Conservation (phyloP, 345 rosid genomes). For the Acer saccharum region DNA sequence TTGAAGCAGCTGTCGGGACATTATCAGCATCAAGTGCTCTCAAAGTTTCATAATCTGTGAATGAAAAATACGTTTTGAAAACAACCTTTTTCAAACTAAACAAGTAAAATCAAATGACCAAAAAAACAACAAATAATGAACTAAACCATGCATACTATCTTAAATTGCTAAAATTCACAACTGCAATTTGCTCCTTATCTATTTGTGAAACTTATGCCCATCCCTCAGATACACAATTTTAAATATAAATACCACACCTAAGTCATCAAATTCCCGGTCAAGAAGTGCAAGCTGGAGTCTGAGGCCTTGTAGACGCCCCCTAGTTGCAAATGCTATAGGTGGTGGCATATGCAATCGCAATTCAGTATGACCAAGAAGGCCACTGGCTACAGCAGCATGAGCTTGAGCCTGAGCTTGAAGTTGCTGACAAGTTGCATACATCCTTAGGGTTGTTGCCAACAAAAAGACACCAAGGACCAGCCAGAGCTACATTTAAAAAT, state of each 20-base stretch:
- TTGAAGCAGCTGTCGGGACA: conserved; percentile 56
- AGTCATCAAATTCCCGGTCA: conserved; percentile 91
- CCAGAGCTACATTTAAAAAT: conserved; percentile 66
- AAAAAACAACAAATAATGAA: neutral
- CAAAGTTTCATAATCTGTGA: conserved; percentile 86
- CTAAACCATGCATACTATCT: neutral
- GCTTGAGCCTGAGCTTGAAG: conserved; percentile 96
- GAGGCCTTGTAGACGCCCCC: conserved; percentile 92
- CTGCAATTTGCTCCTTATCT: neutral
- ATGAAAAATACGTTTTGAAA: conserved; percentile 9
- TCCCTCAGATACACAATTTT: neutral
- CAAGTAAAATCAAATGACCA: neutral
- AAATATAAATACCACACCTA: conserved; percentile 51
- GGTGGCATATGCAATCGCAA: conserved; percentile 90
- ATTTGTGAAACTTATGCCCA: neutral
- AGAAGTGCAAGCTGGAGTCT: conserved; percentile 97
- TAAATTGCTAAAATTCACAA: neutral
- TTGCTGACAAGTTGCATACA: conserved; percentile 94
- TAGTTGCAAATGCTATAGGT: conserved; percentile 81
- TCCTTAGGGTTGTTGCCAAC: conserved; percentile 85
- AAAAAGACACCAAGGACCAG: conserved; percentile 88
- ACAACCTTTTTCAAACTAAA: neutral
- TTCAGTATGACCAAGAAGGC: conserved; percentile 85
- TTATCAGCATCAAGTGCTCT: conserved; percentile 90
- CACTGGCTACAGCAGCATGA: conserved; percentile 86